Base-by-base conservation (phyloP, 2,329 filamentous ascomycete genomes). In the Coniochaeta hoffmannii region DNA sequence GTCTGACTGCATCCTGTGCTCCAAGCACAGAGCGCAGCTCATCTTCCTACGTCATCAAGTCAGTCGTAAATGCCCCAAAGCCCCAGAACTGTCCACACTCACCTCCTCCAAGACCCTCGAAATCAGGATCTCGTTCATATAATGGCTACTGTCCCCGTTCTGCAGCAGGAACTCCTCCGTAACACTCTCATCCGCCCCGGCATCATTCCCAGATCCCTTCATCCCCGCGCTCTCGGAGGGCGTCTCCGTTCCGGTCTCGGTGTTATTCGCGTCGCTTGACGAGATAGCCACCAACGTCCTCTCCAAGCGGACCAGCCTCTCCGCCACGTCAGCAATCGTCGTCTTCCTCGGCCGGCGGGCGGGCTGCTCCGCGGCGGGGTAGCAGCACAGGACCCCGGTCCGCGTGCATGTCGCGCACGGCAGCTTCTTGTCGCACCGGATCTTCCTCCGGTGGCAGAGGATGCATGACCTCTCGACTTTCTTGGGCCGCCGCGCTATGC, bases 361-460 rank as follows among this genome's bases (percentile, higher is more conserved):
- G 4, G 54, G 55, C 15, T 59, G 58, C 9, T 41, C 52, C 1
- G 59, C 44, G 11, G 28, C 22, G 7, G 61, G 62, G 30, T 65
- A 65, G 57, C 61, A 61, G 61, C 62, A 65, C 52, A 63, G 53
- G 7, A 64, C 60, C 11, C 60, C 60, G 0, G 59, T 56, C 4
- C 61, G 58, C 12, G 55, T 55, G 55, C 62, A 63, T n/a, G 60
- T 61, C 46, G 58, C 55, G 26, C 63, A 65, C 1, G 63, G 63
- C 22, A 59, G 12, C 6, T 56, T 57, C 61, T 63, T 65, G 57
- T 65, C 62, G 55, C 63, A 65, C n/a, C 58, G 58, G 34, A 65
- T 62, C 52, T 65, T 65, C 24, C 63, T 56, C 1, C 57, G 56
- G 54, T 65, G 63, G 53, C 63, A 65, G 11, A 64, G 54, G n/a